Evolutionary conservation across 352 stramenopile species (phyloP).

Genomic region (Pythium phragmiticola): DNA sequence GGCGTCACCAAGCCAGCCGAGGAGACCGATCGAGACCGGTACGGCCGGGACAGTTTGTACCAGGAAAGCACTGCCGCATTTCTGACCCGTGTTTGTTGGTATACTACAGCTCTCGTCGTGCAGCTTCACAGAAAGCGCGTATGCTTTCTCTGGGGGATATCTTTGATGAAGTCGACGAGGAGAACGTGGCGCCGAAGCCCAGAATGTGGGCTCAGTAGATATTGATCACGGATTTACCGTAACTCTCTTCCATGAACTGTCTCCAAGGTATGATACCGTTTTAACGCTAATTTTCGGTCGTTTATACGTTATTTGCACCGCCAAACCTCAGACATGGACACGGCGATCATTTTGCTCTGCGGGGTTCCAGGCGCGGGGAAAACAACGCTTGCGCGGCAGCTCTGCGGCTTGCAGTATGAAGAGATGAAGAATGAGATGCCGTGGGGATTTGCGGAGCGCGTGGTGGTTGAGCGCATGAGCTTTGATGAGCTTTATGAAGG

Average conservation of each 20-base stretch:
- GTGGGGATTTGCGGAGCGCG: neutral
- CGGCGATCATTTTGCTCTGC: slow-evolving; percentile 49
- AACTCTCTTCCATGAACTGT: neutral
- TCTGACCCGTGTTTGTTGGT: neutral
- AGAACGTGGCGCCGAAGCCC: slow-evolving; percentile 16
- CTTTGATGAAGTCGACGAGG: slow-evolving; percentile 21
- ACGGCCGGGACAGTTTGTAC: neutral
- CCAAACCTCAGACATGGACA: slow-evolving; percentile 6
- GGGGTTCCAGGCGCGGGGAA: slow-evolving; percentile 71
- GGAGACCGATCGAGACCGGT: slow-evolving; percentile 6
- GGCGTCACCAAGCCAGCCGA: slow-evolving; percentile 12
- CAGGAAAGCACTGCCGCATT: neutral
- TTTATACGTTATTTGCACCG: slow-evolving; percentile 13
- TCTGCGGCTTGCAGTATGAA: slow-evolving; percentile 16
- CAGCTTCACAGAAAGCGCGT: slow-evolving; percentile 7
- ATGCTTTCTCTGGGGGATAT: slow-evolving; percentile 27
- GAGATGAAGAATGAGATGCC: neutral
- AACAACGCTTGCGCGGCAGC: slow-evolving; percentile 47
- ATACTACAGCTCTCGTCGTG: neutral
- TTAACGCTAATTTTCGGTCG: neutral
- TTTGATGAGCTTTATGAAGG: slow-evolving; percentile 59
- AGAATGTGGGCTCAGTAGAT: slow-evolving; percentile 21
- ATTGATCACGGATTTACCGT: neutral
- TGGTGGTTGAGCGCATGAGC: slow-evolving; percentile 35
- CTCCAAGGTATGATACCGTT: neutral